These are phyloP conservation scores for Paraglomus occultum DNA, from an alignment of 192 early-diverging fungal genomes.

Conservation along the genomic window DNA sequence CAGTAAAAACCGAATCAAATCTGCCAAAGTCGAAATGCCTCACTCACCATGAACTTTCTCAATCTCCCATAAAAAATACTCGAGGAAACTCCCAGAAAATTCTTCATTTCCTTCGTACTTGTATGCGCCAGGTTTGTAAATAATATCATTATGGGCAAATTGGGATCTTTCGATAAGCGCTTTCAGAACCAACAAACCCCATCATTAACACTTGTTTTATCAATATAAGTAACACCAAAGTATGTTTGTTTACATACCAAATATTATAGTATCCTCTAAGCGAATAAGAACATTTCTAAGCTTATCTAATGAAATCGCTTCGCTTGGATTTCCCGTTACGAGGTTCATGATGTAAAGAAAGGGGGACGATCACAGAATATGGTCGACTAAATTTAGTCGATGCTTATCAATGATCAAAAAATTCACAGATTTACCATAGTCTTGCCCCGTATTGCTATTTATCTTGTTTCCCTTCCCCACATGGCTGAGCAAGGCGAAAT, in stretches of 20 bases:
- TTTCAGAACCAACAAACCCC: too few relatives aligned
- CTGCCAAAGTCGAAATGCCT: background rate
- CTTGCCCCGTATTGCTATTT: too few relatives aligned
- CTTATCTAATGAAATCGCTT: conserved; percentile 30
- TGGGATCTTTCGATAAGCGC: conserved; percentile 94
- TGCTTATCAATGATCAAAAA: too few relatives aligned
- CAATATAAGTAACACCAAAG: background rate
- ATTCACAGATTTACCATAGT: too few relatives aligned
- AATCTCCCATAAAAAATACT: conserved; percentile 87
- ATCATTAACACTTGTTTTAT: conserved; percentile 7
- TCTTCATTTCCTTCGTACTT: conserved; percentile 59
- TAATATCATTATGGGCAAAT: conserved; percentile 78
- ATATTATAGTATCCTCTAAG: conserved; percentile 95
- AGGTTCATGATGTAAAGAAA: too few relatives aligned
- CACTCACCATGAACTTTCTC: conserved; percentile 87
- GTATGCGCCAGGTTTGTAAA: conserved; percentile 72
- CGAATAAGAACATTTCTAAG: conserved; percentile 80
- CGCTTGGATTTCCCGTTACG: background rate
- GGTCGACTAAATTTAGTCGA: too few relatives aligned
- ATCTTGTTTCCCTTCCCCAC: too few relatives aligned
- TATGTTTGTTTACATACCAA: conserved; percentile 50
- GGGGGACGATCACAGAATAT: too few relatives aligned
- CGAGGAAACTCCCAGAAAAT: conserved; percentile 78
- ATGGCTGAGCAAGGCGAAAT: too few relatives aligned
- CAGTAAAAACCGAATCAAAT: conserved; percentile 12